Evolutionary conservation across 495 filamentous ascomycete species (phyloP).

Genomic region (Xylaria venustula): DNA sequence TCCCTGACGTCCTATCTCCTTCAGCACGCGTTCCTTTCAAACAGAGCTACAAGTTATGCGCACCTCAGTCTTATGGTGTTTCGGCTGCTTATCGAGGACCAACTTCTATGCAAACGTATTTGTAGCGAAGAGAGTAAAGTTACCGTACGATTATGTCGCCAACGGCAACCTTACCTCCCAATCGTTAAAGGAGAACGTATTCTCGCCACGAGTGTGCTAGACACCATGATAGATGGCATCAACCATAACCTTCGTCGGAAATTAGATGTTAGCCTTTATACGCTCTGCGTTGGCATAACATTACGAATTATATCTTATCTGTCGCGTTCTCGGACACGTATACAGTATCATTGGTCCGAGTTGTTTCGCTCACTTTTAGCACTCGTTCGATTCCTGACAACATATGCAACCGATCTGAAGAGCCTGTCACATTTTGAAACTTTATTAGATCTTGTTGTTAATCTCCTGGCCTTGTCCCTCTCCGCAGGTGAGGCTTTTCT

Average conservation of each 20-base stretch:
- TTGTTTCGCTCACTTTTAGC: slow-evolving; percentile 88
- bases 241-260: slow-evolving; percentile 89
- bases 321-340: slow-evolving; percentile 70
- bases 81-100: slow-evolving; percentile 86
- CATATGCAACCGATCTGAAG: slow-evolving; percentile 74
- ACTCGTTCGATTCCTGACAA: slow-evolving; percentile 86
- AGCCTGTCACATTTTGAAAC: slow-evolving; percentile 55
- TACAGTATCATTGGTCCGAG: slow-evolving; percentile 92
- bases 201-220: slow-evolving; percentile 72
- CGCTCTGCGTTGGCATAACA: slow-evolving; percentile 72
- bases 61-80: slow-evolving; percentile 80
- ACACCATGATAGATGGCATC: slow-evolving; percentile 83
- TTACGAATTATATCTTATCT: slow-evolving; percentile 81
- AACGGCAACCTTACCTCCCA: slow-evolving; percentile 86
- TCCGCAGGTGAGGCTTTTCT: slow-evolving; percentile 87
- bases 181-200: slow-evolving; percentile 67
- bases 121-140: slow-evolving; percentile 78
- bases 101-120: slow-evolving; percentile 76
- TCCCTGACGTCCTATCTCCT: slow-evolving; percentile 90
- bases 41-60: slow-evolving; percentile 73
- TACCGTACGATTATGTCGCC: slow-evolving; percentile 80
- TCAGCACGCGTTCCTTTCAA: slow-evolving; percentile 86
- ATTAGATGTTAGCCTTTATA: slow-evolving; percentile 84
- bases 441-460: slow-evolving; percentile 70
- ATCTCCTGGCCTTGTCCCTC: slow-evolving; percentile 83